phyloP scores from a whole-genome alignment of 2,329 filamentous ascomycete genomes.

The Purpureocillium lavendulum region DNA sequence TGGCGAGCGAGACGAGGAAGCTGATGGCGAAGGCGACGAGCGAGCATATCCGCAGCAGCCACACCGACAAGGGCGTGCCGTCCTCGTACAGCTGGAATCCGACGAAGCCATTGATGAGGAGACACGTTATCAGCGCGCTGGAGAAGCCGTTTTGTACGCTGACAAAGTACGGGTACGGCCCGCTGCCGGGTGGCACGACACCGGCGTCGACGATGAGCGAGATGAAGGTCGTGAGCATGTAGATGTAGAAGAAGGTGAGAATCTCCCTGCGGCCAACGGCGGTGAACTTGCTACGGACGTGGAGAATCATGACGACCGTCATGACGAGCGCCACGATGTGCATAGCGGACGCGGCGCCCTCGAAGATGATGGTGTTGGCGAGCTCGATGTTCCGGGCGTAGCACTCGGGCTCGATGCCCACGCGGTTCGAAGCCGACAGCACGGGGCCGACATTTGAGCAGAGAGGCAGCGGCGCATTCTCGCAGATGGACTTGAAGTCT shows the following conservation, averaged over 20 bases:
- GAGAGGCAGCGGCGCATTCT: constrained; percentile 74
- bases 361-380: constrained; percentile 97
- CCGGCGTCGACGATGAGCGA: constrained; percentile 90
- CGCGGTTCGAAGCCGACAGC: constrained; percentile 55
- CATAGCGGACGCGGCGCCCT: constrained; percentile 82
- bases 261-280: constrained; percentile 74
- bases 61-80: constrained; percentile 85
- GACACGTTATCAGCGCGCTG: constrained; percentile 78
- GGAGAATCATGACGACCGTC: constrained; percentile 95
- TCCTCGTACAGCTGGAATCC: constrained; percentile 98
- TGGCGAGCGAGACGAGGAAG: constrained; percentile 80
- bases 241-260: constrained; percentile 93
- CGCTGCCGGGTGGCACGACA: constrained; percentile 75
- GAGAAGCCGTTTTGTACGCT: constrained; percentile 77
- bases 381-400: constrained; percentile 92
- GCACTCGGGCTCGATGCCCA: constrained; percentile 81
- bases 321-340: constrained; percentile 87
- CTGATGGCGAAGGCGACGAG: constrained; percentile 76
- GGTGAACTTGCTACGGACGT: constrained; percentile 95
- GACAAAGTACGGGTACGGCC: constrained; percentile 83
- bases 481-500: constrained; percentile 81
- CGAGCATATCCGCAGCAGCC: constrained; percentile 77
- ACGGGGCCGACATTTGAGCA: constrained; percentile 78
- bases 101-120: constrained; percentile 96
- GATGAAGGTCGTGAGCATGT: constrained; percentile 80